Evolutionary conservation across 139 green algal genomes (phyloP), one percentile per base, ranked within the genome.

Genomic region (Chlamydomonas incerta): DNA sequence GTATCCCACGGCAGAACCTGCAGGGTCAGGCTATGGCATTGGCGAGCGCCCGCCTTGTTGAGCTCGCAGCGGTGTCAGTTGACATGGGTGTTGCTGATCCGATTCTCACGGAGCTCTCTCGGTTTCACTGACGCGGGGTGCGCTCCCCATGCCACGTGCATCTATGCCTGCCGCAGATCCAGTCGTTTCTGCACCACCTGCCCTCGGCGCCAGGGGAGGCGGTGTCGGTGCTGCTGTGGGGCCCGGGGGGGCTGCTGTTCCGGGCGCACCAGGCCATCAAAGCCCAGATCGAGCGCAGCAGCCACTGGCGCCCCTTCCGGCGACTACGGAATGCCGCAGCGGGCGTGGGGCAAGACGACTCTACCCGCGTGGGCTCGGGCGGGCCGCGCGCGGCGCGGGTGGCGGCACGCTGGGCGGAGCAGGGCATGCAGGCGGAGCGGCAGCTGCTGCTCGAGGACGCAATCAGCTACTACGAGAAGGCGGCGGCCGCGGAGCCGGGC

Each of bases 381-480:
- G 28, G 17, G 13, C 0, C 66, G 15, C 52, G 67, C 15, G 68
- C 68, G 9, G 3, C 17, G 52, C 67, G 68, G 26, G 34, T 31
- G 21, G 85, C 83, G 0, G 50, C 58, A n/a, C 79, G 83, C 35
- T 89, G 72, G 79, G 72, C 81, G 11, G 66, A 68, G 10, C 68
- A 77, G 23, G 88, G 83, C 10, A 13, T 82, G 0, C 50, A 17
- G 50, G 55, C 37, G 0, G 89, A 94, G 55, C 47, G 50, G 13
- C 82, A 86, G 52, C 83, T 93, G 5, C 84, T 92, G 52, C 76
- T 94, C 5, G 69, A 88, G 9, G 86, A 87, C 11, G 90, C 88
- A n/a, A 46, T 91, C 46, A 35, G 73, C 18, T 87, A 72, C 79
- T 93, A 87, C 57, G 89, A 95, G 91, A 86, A 93, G 69, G 90